phyloP scores from a whole-genome alignment of 2,329 filamentous ascomycete species.

The Domatiomyces globalis region DNA sequence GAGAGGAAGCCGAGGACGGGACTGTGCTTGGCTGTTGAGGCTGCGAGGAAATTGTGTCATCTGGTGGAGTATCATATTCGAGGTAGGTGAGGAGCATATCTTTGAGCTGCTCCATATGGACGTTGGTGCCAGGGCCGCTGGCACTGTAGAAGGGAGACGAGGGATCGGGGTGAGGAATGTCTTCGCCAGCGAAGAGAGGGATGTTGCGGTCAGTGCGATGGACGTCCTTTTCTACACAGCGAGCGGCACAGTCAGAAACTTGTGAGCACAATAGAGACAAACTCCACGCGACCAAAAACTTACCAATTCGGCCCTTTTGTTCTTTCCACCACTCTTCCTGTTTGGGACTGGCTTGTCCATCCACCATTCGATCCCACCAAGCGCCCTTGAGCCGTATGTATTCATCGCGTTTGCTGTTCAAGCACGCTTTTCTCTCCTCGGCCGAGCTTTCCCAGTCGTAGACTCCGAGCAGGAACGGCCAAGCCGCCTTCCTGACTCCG shows the following conservation, averaged over 20 bases:
- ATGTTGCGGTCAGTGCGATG: constrained; percentile 92
- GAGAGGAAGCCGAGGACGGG: constrained; percentile 2
- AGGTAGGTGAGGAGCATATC: constrained; percentile 98
- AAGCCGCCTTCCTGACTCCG: constrained; percentile 87
- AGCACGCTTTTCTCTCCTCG: constrained; percentile 68
- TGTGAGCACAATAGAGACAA: constrained; percentile 21
- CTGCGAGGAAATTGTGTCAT: constrained; percentile 1
- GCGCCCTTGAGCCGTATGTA: constrained; percentile 86
- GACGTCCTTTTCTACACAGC: constrained; percentile 79
- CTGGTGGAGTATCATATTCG: constrained; percentile 57
- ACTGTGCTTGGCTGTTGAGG: background rate
- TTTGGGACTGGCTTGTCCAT: constrained; percentile 64
- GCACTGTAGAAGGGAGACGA: constrained; percentile 85
- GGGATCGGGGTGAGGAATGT: constrained; percentile 90
- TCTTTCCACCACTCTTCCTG: constrained; percentile 94
- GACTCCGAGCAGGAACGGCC: constrained; percentile 84
- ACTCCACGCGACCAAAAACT: constrained; percentile 23
- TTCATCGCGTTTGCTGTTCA: constrained; percentile 77
- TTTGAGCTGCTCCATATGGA: constrained; percentile 97
- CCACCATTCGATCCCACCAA: constrained; percentile 91
- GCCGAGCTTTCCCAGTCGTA: constrained; percentile 83
- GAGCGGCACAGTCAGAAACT: constrained; percentile 34
- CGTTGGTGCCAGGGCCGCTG: constrained; percentile 82
- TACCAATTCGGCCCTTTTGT: constrained; percentile 85
- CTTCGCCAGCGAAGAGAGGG: constrained; percentile 89